These are phyloP conservation scores for Nasturtium officinale DNA, from an alignment of 345 rosid genomes.

Conservation along the genomic window DNA sequence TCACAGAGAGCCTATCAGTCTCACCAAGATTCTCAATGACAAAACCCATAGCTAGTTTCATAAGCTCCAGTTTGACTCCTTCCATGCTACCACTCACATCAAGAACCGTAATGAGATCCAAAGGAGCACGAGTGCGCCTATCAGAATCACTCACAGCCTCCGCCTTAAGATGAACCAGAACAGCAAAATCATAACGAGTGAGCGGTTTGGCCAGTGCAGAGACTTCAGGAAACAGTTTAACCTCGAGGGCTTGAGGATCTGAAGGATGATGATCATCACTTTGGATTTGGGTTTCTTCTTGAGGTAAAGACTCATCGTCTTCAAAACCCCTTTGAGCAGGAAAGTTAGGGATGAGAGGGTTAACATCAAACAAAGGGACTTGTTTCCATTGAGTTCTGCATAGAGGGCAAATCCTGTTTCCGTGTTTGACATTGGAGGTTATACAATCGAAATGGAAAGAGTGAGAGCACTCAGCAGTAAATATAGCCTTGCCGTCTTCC, in stretches of 20 bases:
- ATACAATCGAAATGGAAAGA: conserved; percentile 95
- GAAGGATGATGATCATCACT: conserved; percentile 45
- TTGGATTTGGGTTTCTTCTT: conserved; percentile 9
- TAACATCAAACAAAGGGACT: conserved; percentile 32
- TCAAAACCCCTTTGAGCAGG: conserved; percentile 59
- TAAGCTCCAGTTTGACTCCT: conserved; percentile 73
- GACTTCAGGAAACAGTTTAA: conserved; percentile 40
- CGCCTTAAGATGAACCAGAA: conserved; percentile 86
- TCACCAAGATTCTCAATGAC: conserved; percentile 92
- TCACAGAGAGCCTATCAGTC: conserved; percentile 82
- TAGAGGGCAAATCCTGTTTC: conserved; percentile 81
- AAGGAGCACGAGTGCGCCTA: conserved; percentile 60
- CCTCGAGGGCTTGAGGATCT: conserved; percentile 28
- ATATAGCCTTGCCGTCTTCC: conserved; percentile 80
- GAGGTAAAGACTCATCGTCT: conserved; percentile 72
- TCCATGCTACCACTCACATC: conserved; percentile 98
- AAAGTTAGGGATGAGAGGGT: conserved; percentile 48
- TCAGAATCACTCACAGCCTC: conserved; percentile 45
- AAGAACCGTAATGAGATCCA: conserved; percentile 88
- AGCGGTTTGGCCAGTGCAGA: conserved; percentile 54
- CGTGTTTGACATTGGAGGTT: conserved; percentile 76
- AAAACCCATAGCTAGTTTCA: conserved; percentile 85
- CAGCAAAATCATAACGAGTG: conserved; percentile 61
- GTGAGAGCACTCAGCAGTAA: conserved; percentile 94
- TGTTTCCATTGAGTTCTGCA: conserved; percentile 91